A percentile compares a stretch with the other conserved stretches of the same genome.
Conservation (phyloP, 2,329 filamentous ascomycete genomes). For the Penicillium brevicompactum region DNA sequence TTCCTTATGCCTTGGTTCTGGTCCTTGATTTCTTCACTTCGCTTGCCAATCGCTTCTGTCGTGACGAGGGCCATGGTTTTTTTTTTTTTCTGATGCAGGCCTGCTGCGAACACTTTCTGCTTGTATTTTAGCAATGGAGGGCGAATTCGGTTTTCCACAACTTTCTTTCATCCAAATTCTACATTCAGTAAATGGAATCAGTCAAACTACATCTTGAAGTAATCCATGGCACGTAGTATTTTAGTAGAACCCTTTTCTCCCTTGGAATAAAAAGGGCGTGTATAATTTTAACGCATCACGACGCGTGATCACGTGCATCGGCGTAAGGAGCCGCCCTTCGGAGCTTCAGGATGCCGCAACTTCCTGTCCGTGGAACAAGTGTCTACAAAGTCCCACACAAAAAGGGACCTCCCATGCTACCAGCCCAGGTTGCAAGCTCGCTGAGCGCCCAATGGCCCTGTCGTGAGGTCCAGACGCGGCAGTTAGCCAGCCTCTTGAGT, state of each 20-base stretch:
- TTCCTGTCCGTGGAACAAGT: not conserved
- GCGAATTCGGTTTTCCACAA: conserved; percentile 10
- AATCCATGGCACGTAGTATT: not conserved
- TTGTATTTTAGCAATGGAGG: conserved; percentile 22
- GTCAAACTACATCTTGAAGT: not conserved
- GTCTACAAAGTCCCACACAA: not conserved
- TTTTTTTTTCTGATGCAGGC: conserved; percentile 5
- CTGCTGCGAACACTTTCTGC: conserved; percentile 14
- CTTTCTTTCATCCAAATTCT: not conserved
- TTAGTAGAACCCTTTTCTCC: no score
- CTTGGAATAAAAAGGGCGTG: no score
- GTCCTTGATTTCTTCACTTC: no score
- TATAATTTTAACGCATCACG: conserved; percentile 11
- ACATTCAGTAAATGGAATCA: not conserved
- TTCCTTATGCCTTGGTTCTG: not conserved
- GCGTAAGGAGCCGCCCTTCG: conserved; percentile 5
- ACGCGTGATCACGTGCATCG: conserved; percentile 21
- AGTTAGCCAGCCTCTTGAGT: conserved; percentile 44
- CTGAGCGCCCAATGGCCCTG: conserved; percentile 47
- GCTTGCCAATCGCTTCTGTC: not conserved
- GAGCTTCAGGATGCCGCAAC: conserved; percentile 7
- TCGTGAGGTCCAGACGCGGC: conserved; percentile 44
- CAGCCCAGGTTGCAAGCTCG: conserved; percentile 35
- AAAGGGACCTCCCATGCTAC: conserved; percentile 28
- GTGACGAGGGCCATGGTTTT: not conserved